phyloP scores from a whole-genome alignment of 1,139 yeast genomes.

The Candida glucosophila region DNA sequence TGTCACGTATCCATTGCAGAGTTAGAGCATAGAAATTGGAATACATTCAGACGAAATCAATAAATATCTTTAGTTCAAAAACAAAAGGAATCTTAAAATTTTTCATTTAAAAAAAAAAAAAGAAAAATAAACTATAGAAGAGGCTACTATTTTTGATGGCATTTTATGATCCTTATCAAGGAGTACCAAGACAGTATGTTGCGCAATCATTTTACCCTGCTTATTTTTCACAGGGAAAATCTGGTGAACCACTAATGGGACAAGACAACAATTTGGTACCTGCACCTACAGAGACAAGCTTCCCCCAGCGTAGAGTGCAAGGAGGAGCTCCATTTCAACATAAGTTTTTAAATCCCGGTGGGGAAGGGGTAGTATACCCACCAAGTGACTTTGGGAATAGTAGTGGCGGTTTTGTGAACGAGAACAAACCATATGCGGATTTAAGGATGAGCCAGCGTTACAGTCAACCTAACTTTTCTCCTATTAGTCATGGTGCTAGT shows the following conservation, averaged over 20 bases:
- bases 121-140: neutral
- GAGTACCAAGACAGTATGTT: conserved; percentile 31
- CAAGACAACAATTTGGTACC: too few species aligned
- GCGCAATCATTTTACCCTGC: conserved; percentile 25
- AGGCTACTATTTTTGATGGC: conserved; percentile 18
- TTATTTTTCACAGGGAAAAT: conserved; percentile 8
- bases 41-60: too few species aligned
- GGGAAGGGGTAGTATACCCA: conserved; percentile 16
- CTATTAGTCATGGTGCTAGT: conserved; percentile 3
- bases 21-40: too few species aligned
- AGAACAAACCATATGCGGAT: too few species aligned
- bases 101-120: neutral
- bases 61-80: too few species aligned
- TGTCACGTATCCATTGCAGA: too few species aligned
- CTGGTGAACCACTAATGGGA: conserved; percentile 1
- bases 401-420: too few species aligned
- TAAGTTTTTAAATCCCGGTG: conserved; percentile 6
- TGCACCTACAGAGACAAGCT: conserved; percentile 3
- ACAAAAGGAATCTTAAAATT: neutral
- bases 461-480: conserved; percentile 1
- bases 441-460: conserved; percentile 3
- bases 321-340: conserved; percentile 2
- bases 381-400: conserved; percentile 1
- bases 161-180: conserved; percentile 38
- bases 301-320: conserved; percentile 8